phyloP scores from a whole-genome alignment of 306 rosid species.

The Cucurbita maxima region DNA sequence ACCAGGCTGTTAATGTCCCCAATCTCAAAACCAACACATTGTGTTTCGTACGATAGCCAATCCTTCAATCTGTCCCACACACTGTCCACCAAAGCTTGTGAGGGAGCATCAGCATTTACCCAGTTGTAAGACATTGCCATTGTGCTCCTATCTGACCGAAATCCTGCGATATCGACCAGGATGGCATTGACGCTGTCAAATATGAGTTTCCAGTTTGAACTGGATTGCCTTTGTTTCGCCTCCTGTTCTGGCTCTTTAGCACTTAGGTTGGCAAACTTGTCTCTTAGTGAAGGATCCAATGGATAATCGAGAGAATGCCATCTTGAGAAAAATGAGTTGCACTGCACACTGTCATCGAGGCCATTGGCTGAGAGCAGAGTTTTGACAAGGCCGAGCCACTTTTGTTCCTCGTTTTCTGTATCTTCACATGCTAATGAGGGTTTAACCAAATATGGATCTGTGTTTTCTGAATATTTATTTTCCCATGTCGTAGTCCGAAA shows the following conservation, averaged over 20 bases:
- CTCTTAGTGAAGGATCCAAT: constrained; percentile 71
- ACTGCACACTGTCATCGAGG: constrained; percentile 32
- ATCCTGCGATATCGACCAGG: constrained; percentile 40
- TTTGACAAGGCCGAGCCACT: constrained; percentile 49
- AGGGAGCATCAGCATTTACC: constrained; percentile 23
- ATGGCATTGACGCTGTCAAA: constrained; percentile 57
- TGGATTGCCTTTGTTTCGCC: constrained; percentile 54
- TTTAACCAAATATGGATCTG: constrained; percentile 33
- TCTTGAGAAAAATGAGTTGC: constrained; percentile 24
- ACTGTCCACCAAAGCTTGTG: constrained; percentile 34
- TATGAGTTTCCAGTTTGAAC: constrained; percentile 61
- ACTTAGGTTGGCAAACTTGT: constrained; percentile 32
- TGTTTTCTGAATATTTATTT: constrained; percentile 37
- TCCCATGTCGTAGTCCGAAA: constrained; percentile 75
- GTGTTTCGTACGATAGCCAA: constrained; percentile 38
- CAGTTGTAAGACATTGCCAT: constrained; percentile 22
- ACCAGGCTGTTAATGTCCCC: constrained; percentile 60
- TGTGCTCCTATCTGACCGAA: constrained; percentile 20
- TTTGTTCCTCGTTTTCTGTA: constrained; percentile 39
- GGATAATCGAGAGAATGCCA: constrained; percentile 68
- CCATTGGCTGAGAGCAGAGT: constrained; percentile 52
- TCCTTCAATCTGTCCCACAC: constrained; percentile 63
- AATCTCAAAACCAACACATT: constrained; percentile 32
- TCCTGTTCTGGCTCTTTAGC: constrained; percentile 46
- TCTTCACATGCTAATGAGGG: constrained; percentile 32